Base-by-base conservation (phyloP, 352 stramenopile species). In the Globisporangium takayamanum region DNA sequence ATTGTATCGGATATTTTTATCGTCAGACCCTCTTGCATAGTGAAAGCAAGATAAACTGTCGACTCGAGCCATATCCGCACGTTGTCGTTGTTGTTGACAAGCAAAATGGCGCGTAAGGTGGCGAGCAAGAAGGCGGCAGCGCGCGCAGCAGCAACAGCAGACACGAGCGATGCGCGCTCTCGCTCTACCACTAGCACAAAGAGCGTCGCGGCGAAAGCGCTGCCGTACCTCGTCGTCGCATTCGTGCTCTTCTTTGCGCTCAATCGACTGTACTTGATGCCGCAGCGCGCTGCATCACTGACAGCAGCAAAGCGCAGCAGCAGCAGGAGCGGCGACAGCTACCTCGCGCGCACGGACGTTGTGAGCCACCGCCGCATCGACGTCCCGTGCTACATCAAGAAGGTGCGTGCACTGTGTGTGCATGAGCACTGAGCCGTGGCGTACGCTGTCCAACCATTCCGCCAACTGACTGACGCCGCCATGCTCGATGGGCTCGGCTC, bases 331-430 rank as follows among this genome's bases (percentile, higher is more conserved):
- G 41, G 14, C 6, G 49, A 42, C 16, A 49, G 26, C 42, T 63
- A 58, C 28, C 22, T 63, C 20, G 61, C 70, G 15, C 71, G 72
- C 26, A 73, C 56, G 18, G 69, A 66, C n/a, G 58, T 77, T 28
- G 66, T 74, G 12, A 49, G 58, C 12, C 77, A 79, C 54, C 66
- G 73, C 39, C 80, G 75, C n/a, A 69, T 83, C 48, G 78, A 89
- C 47, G 59, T 89, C 22, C 56, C 55, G 16, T 89, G 80, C 46
- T 64, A 72, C 57, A 59, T 70, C 36, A 67, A 71, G 28, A 76
- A 78, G 69, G 78, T 88, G 42, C 37, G 59, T 5, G 0, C 45
- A n/a, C 6, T 39, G 2, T 39, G 33, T 39, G 33, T 39, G 33
- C 33, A 39, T 39, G 33, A 39, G 33, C 33, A 12, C 33, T 14